phyloP scores from a whole-genome alignment of 2,329 filamentous ascomycete genomes.

The Blastomyces silverae region DNA sequence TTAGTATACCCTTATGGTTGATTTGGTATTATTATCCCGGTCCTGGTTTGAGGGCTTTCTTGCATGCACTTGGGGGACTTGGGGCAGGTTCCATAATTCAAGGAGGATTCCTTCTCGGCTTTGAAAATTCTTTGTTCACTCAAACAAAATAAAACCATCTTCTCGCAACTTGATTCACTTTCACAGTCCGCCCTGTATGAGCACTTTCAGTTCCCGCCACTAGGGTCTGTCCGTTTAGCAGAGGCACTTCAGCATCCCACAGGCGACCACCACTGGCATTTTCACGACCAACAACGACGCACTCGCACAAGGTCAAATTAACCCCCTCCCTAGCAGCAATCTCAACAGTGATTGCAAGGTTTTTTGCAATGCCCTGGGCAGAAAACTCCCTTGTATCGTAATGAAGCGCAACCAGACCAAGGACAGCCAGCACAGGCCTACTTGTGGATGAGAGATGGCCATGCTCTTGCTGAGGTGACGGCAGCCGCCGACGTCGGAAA shows the following conservation, averaged over 20 bases:
- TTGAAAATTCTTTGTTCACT: conserved; percentile 27
- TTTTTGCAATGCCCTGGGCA: conserved; percentile 44
- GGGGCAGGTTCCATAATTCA: neutral
- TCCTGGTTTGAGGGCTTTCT: neutral
- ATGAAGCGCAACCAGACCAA: conserved; percentile 40
- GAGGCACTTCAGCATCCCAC: conserved; percentile 51
- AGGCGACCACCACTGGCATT: conserved; percentile 31
- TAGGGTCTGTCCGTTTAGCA: conserved; percentile 51
- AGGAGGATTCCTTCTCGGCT: neutral
- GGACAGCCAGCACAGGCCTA: conserved; percentile 34
- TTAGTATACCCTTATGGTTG: conserved; percentile 7
- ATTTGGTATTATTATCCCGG: neutral
- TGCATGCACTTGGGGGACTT: conserved; percentile 4
- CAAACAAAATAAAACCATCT: conserved; percentile 59
- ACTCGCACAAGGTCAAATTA: conserved; percentile 39
- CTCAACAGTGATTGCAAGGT: conserved; percentile 38
- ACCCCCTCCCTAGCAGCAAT: conserved; percentile 28
- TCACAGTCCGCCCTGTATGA: conserved; percentile 55
- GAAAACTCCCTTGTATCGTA: conserved; percentile 42
- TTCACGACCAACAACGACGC: conserved; percentile 29
- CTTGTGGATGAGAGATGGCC: conserved; percentile 12
- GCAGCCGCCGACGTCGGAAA: conserved; percentile 37
- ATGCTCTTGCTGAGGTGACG: conserved; percentile 2
- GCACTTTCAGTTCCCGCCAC: conserved; percentile 42
- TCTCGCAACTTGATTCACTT: conserved; percentile 51